phyloP scores from a whole-genome alignment of 2,329 filamentous ascomycete species.

The Diaporthe citrichinensis region DNA sequence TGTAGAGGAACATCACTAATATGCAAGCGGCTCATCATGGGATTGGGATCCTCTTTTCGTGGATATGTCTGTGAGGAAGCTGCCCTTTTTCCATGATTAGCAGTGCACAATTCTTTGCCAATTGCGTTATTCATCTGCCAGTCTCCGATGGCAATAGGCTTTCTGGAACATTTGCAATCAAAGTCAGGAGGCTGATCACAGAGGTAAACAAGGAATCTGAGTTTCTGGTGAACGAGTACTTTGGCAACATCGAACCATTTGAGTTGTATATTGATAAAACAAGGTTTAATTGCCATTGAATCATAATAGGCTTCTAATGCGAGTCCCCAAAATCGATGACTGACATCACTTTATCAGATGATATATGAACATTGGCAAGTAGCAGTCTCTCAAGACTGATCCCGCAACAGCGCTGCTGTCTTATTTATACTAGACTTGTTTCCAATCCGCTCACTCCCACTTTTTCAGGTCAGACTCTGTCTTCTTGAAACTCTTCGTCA shows the following conservation, averaged over 20 bases:
- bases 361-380: not conserved
- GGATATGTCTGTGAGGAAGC: not conserved
- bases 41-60: conserved; percentile 1
- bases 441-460: not conserved
- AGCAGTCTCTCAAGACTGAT: not conserved
- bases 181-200: not conserved
- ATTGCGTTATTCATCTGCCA: not conserved
- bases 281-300: not conserved
- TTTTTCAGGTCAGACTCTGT: conserved; percentile 4
- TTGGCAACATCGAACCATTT: not conserved
- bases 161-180: too few species aligned
- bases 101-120: not conserved
- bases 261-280: not conserved
- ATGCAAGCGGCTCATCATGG: too few species aligned
- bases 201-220: conserved; percentile 2
- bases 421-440: not conserved
- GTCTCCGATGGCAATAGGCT: not conserved
- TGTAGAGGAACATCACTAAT: too few species aligned
- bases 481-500: not conserved
- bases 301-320: not conserved
- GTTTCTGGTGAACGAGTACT: not conserved
- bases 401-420: not conserved
- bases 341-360: conserved; percentile 1
- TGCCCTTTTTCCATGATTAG: conserved; percentile 1
- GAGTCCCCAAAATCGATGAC: not conserved